These are phyloP conservation scores for Saraca asoca DNA, from an alignment of 331 rosid genomes.

Conservation along the genomic window DNA sequence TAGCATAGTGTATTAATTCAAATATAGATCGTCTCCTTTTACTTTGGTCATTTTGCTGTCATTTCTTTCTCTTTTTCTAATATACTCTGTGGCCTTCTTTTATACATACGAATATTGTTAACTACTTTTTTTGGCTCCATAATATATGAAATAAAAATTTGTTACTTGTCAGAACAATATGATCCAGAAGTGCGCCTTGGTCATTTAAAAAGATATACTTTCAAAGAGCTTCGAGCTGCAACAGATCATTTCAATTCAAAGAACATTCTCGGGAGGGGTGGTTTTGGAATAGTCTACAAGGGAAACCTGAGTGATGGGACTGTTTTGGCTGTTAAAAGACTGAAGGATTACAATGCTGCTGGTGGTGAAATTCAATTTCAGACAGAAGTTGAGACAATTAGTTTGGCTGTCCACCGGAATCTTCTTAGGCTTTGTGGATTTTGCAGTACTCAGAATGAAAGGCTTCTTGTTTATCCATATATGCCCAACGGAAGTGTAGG, in stretches of 20 bases:
- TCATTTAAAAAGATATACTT: constrained; percentile 65
- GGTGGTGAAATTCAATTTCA: constrained; percentile 40
- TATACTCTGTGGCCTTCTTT: no score
- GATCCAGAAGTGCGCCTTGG: constrained; percentile 72
- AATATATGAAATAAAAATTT: neutral
- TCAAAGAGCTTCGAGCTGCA: constrained; percentile 68
- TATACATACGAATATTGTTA: no score
- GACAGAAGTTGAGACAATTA: constrained; percentile 43
- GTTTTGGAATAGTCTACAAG: constrained; percentile 32
- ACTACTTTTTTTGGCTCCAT: neutral
- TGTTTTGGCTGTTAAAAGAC: constrained; percentile 39
- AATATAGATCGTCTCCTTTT: no score
- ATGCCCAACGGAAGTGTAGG: constrained; percentile 47
- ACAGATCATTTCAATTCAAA: constrained; percentile 65
- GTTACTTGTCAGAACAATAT: constrained; percentile 60
- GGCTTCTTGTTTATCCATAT: constrained; percentile 46
- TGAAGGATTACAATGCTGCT: constrained; percentile 34
- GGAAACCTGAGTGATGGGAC: constrained; percentile 30
- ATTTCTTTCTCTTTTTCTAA: no score
- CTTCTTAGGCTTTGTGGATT: constrained; percentile 46
- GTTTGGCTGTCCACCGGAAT: constrained; percentile 51
- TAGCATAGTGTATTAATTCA: no score
- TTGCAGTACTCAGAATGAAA: constrained; percentile 48
- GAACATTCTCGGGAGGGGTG: constrained; percentile 30
- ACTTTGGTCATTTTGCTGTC: no score